Conservation (phyloP, 306 rosid species). For the Carpinus fangiana region DNA sequence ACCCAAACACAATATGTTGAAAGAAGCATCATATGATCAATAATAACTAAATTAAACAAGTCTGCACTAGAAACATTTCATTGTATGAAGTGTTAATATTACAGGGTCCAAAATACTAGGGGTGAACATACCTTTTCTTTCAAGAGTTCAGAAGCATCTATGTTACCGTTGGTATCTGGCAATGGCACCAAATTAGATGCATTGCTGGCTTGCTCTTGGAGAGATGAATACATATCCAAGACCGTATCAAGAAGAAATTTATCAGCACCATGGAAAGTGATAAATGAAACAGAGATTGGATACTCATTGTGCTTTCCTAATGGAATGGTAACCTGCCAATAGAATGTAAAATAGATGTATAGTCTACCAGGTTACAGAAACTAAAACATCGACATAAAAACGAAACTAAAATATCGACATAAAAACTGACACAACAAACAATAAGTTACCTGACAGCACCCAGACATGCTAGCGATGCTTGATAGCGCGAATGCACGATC, state of each 20-base stretch:
- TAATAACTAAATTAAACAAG: neutral
- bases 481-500: constrained; percentile 41
- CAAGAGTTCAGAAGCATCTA: constrained; percentile 75
- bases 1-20: too few relatives aligned
- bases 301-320: constrained; percentile 57
- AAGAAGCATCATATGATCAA: too few relatives aligned
- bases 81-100: neutral
- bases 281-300: constrained; percentile 71
- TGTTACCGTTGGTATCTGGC: constrained; percentile 56
- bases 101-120: constrained; percentile 2
- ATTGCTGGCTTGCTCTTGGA: constrained; percentile 56
- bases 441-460: constrained; percentile 69
- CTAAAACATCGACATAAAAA: constrained; percentile 15
- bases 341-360: constrained; percentile 7
- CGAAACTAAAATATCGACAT: constrained; percentile 18
- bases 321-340: constrained; percentile 71
- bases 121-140: constrained; percentile 73
- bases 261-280: constrained; percentile 70
- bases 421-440: constrained; percentile 24
- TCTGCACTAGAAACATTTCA: constrained; percentile 1
- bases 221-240: constrained; percentile 66
- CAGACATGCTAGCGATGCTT: constrained; percentile 58
- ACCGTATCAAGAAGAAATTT: constrained; percentile 86
- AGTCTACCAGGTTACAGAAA: constrained; percentile 20
- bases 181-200: constrained; percentile 43